Base-by-base conservation (phyloP, 139 green algal species). In the Raphidocelis subcapitata region DNA sequence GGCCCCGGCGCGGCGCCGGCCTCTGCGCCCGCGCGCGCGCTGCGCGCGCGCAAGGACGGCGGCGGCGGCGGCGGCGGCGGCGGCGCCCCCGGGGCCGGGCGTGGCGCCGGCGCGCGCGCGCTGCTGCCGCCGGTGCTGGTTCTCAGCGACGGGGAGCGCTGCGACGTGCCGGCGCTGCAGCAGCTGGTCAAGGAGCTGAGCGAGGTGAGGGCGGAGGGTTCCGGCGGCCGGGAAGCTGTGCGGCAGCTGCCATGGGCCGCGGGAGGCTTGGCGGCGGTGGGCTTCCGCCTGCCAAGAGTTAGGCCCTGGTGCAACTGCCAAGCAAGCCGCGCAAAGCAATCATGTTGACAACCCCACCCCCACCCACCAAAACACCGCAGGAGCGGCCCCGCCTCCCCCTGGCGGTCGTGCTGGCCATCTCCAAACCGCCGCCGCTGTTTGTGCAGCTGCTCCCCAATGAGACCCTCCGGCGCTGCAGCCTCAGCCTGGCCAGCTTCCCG, bases 391-490 rank as follows among this genome's bases (percentile, higher is more conserved):
- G 70, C 4, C 47, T 76, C 36, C 70, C 61, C 1, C 5, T 70
- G 15, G 70, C 69, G 31, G 46, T 76, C 3, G 60, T 76, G 32
- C 31, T 76, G 32, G 70, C 60, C 8, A 29, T 76, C 33, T 68
- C 33, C 61, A 54, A 23, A 35, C 65, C 33, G 10, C 70, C n/a
- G 8, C 18, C 60, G 0, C 14, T 51, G 41, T 61, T 76, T 33
- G 57, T 69, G 46, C 61, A 76, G 70, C 60, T 76, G 60, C 70
- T 76, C 31, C 61, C 70, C 31, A 76, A 76, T n/a, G 47, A 21
- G 4, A 5, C 61, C 16, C 32, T 69, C 35, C 54, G 70, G 31
- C 60, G 70, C 29, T 26, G 41, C 31, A 29, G 44, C 44, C 61
- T 70, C 60, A 31, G 35, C 3, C 46, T 5, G 18, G 32, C 64